Conservation (phyloP, 1,139 yeast genomes). For the Blastobotrys persicus region DNA sequence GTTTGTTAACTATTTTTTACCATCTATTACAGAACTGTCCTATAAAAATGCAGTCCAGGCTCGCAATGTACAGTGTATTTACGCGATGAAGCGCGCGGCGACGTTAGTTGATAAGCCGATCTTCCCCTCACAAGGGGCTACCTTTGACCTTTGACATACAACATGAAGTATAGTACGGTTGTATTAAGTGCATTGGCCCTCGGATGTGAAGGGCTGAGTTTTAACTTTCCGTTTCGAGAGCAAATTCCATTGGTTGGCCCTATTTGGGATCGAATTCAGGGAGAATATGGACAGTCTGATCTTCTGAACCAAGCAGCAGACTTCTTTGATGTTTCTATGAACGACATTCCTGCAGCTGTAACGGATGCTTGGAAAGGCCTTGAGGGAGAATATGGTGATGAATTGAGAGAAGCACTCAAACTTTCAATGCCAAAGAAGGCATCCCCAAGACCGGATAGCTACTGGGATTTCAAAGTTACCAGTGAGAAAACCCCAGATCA, state of each 20-base stretch:
- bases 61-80: no score
- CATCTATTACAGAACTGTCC: no score
- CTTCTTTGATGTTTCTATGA: conserved; percentile 15
- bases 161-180: not conserved
- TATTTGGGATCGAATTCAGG: not conserved
- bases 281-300: not conserved
- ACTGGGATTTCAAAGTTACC: conserved; percentile 20
- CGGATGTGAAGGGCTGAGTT: not conserved
- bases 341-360: conserved; percentile 7
- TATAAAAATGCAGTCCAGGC: no score
- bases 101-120: not conserved
- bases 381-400: conserved; percentile 15
- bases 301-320: conserved; percentile 17
- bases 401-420: conserved; percentile 13
- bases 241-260: not conserved
- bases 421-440: conserved; percentile 14
- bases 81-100: not conserved
- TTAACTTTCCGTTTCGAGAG: not conserved
- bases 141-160: no score
- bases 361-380: conserved; percentile 18
- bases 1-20: no score
- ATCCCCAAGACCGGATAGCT: conserved; percentile 9
- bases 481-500: conserved; percentile 8
- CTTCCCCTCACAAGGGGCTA: not conserved
- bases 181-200: not conserved